phyloP scores from a whole-genome alignment of 2,329 filamentous ascomycete genomes.

The Coleophoma eucalyptorum region DNA sequence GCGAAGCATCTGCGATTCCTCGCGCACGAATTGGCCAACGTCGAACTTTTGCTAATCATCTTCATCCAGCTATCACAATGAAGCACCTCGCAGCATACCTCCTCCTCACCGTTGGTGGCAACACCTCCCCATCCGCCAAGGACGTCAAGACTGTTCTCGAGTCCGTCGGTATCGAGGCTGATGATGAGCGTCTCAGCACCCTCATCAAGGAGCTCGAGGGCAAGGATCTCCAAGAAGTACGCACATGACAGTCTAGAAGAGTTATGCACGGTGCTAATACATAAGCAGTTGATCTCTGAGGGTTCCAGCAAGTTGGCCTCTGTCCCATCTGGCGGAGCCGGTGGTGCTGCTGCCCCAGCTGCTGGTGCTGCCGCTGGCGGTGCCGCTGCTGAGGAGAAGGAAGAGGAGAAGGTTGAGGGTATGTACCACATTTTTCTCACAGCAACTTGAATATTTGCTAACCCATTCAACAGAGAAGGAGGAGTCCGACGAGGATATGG shows the following conservation, averaged over 20 bases:
- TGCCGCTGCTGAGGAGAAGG: slow-evolving; percentile 61
- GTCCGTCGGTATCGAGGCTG: slow-evolving; percentile 93
- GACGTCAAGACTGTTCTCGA: slow-evolving; percentile 89
- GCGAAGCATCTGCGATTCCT: no score
- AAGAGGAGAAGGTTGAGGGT: slow-evolving; percentile 79
- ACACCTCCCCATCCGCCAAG: slow-evolving; percentile 77
- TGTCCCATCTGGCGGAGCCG: slow-evolving; percentile 88
- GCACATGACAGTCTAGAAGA: slow-evolving; percentile 11
- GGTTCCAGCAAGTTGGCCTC: slow-evolving; percentile 94
- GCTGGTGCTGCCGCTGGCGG: slow-evolving; percentile 66
- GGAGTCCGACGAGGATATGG: slow-evolving; percentile 74
- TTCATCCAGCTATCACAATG: slow-evolving; percentile 67
- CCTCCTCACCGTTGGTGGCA: slow-evolving; percentile 91
- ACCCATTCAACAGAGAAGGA: slow-evolving; percentile 47
- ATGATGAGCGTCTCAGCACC: slow-evolving; percentile 78
- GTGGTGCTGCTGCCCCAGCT: slow-evolving; percentile 63
- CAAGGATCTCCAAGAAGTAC: slow-evolving; percentile 91
- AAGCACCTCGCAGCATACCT: slow-evolving; percentile 99
- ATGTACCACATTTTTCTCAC: slow-evolving; percentile 46
- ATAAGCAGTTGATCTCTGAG: slow-evolving; percentile 78
- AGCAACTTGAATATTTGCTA: slow-evolving; percentile 13
- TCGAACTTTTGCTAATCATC: slow-evolving; percentile 12
- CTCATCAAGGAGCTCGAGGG: slow-evolving; percentile 87
- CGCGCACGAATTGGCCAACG: background rate
- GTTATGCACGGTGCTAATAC: slow-evolving; percentile 15